Base-by-base conservation (phyloP, 495 filamentous ascomycete species). In the Chaetomium tenue region DNA sequence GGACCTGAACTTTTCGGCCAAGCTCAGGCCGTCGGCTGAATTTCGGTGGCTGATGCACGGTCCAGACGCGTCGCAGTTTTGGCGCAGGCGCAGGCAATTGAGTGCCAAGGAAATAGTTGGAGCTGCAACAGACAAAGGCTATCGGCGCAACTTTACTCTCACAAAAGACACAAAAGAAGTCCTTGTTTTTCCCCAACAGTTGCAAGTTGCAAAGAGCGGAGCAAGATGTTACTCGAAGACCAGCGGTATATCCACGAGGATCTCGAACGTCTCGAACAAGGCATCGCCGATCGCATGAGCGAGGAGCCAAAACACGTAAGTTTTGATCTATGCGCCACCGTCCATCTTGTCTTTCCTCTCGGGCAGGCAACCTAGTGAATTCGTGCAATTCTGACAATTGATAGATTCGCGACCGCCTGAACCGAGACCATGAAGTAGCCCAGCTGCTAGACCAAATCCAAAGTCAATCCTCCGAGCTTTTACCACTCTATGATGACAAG, bases 231-330 rank as follows among this genome's bases (percentile, higher is more conserved):
- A 64, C 78, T 96, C 59, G 94, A 98, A 80, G 92, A 97, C 63
- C 89, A 97, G 76, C 82, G 94, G 69, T 92, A 89, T 71, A 82
- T 97, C 64, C 93, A 96, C 65, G 94, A 98, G 84, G 93, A 98
- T 74, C 81, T 97, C 22, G 94, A 98, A 82, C 84, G 95, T 65
- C 81, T 98, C 55, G 94, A 98, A 79, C 91, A 94, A 76, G 94
- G 91, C 39, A 89, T 97, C 69, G 89, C 90, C 25, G 94, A 98
- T 73, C 89, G 93, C 64, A 85, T 92, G 57, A 81, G 88, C 50
- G 91, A 96, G 63, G 91, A 97, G 61, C 93, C 93, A 26, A 89
- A 88, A 79, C 88, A 92, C 72, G 93, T 95, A 80, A 71, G 86
- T 84, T 33, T 39, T n/a, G 2, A 7, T 37, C 9, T 7, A 54